Evolutionary conservation across 495 filamentous ascomycete species (phyloP), one percentile per base, ranked within the genome.

Genomic region (Ramalina intermedia): DNA sequence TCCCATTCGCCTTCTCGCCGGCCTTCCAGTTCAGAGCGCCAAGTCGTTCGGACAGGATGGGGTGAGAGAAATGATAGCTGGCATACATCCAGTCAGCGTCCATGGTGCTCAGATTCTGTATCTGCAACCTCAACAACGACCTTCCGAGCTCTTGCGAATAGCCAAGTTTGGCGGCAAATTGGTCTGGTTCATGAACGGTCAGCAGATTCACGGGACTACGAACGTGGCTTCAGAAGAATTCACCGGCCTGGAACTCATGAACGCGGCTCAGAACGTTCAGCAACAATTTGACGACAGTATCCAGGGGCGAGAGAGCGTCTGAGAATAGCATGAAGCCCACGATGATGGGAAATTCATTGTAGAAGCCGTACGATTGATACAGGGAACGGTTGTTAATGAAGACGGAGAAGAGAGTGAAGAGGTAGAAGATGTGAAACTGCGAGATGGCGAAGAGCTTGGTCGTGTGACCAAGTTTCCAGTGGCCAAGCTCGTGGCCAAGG

Each of bases 81-180:
- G 93, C 88, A 64, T 95, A 98, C 69, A 95, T 75, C 84, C 83
- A 93, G 64, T 98, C 93, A 37, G 91, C 91, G 63, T 98, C 93
- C 90, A 96, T 96, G 49, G 85, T 93, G 68, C 86, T 89, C 49
- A 98, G 73, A 60, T 98, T 98, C 69, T 96, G 87, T 63, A 96
- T 86, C 65, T 98, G 91, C 37, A 98, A 83, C 70, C 96, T 98
- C 67, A 96, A 85, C 51, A 98, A 74, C 14, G 86, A 88, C 49
- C 77, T 68, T 9, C 88, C 86, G 24, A 98, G 80, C 58, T 95
- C 81, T 20, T 73, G 68, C n/a, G 79, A 79, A 66, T 93, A 96
- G 18, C 93, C 91, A 7, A 94, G 80, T 16, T 75, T 72, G 53
- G 80, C 72, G 42, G 90, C 91, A 59, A 98, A 98, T n/a, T 68